A percentile compares a stretch with the other conserved stretches of the same genome.
Evolutionary conservation across 805 yeast species (phyloP).

Genomic region (Lachancea sp.): DNA sequence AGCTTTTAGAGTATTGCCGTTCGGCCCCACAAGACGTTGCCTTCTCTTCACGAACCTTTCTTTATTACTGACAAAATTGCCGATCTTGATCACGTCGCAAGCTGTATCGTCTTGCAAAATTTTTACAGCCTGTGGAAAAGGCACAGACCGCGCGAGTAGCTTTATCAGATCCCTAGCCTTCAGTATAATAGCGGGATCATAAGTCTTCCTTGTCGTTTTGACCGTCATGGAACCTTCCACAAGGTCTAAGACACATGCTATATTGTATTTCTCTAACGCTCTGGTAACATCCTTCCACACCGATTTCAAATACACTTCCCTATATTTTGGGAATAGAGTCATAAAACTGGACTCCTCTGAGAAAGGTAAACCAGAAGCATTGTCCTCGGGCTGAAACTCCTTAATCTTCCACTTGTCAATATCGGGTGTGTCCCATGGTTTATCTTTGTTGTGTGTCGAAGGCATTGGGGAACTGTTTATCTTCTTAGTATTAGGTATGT

Average conservation of each 20-base stretch:
- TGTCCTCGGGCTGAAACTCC: slow-evolving; percentile 85
- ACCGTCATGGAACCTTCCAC: slow-evolving; percentile 98
- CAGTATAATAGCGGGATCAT: slow-evolving; percentile 86
- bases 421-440: slow-evolving; percentile 97
- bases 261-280: slow-evolving; percentile 62
- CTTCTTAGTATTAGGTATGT: not conserved
- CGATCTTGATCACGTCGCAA: slow-evolving; percentile 94
- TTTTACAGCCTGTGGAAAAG: slow-evolving; percentile 92
- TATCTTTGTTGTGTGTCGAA: slow-evolving; percentile 87
- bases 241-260: slow-evolving; percentile 79
- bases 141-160: slow-evolving; percentile 90
- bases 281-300: slow-evolving; percentile 92
- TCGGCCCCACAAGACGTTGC: slow-evolving; percentile 94
- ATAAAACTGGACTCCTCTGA: slow-evolving; percentile 94
- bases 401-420: slow-evolving; percentile 89
- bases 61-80: slow-evolving; percentile 79
- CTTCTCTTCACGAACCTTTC: slow-evolving; percentile 93
- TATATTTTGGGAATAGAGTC: slow-evolving; percentile 92
- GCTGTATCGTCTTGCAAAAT: slow-evolving; percentile 88
- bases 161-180: slow-evolving; percentile 94
- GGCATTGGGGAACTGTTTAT: slow-evolving; percentile 48
- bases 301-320: slow-evolving; percentile 82
- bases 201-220: slow-evolving; percentile 90
- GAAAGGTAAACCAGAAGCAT: slow-evolving; percentile 78
- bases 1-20: slow-evolving; percentile 93